phyloP scores from a whole-genome alignment of 805 yeast genomes.

The Wickerhamomyces pijperi region DNA sequence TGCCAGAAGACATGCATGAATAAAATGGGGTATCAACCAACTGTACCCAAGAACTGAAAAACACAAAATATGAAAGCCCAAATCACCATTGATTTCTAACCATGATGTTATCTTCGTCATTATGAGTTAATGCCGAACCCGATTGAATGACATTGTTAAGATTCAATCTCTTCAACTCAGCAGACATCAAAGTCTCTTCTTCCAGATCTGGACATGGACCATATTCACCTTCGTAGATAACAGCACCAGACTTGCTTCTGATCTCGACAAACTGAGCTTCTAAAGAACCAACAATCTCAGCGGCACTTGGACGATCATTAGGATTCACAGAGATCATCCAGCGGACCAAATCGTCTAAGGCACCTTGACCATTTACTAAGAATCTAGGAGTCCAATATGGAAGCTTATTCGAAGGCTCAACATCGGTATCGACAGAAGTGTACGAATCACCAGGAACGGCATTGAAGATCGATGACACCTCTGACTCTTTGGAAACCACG shows the following conservation, averaged over 20 bases:
- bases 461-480: slow-evolving; percentile 15
- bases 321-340: slow-evolving; percentile 89
- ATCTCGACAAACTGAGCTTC: slow-evolving; percentile 74
- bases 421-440: slow-evolving; percentile 16
- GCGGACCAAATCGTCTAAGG: slow-evolving; percentile 69
- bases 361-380: slow-evolving; percentile 56
- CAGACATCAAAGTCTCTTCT: slow-evolving; percentile 15
- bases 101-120: neutral
- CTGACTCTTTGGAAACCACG: slow-evolving; percentile 14
- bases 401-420: slow-evolving; percentile 19
- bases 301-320: slow-evolving; percentile 68
- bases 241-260: slow-evolving; percentile 83
- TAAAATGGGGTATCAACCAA: too few relatives aligned
- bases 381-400: slow-evolving; percentile 87
- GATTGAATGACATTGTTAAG: slow-evolving; percentile 6
- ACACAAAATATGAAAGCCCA: too few relatives aligned
- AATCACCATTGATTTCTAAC: slow-evolving; percentile 1
- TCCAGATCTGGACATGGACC: slow-evolving; percentile 61
- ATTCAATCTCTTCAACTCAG: slow-evolving; percentile 13
- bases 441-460: slow-evolving; percentile 18
- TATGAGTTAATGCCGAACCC: slow-evolving; percentile 9
- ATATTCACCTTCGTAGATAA: slow-evolving; percentile 89
- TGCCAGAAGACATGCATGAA: too few relatives aligned
- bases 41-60: too few relatives aligned
- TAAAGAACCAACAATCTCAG: slow-evolving; percentile 50